Evolutionary conservation across 2,329 filamentous ascomycete species (phyloP).

Genomic region (Ceratocystis lukuohia): DNA sequence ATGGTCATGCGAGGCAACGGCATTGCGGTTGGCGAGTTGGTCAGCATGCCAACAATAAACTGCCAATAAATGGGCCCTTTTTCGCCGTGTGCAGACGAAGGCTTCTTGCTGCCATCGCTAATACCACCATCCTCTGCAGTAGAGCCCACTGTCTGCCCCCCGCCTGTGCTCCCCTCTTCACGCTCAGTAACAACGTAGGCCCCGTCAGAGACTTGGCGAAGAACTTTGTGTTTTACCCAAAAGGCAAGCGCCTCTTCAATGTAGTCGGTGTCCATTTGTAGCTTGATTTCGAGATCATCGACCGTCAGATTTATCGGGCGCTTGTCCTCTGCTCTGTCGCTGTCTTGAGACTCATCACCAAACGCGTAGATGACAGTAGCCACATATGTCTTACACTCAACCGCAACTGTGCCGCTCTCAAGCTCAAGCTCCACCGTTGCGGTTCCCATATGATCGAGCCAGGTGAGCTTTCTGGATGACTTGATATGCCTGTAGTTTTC

Average conservation of each 20-base stretch:
- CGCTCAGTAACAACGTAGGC: slow-evolving; percentile 57
- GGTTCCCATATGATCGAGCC: slow-evolving; percentile 71
- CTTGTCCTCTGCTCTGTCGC: slow-evolving; percentile 29
- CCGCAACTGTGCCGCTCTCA: slow-evolving; percentile 59
- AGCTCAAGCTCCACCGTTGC: slow-evolving; percentile 72
- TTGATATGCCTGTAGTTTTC: slow-evolving; percentile 68
- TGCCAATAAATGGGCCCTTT: slow-evolving; percentile 63
- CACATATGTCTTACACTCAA: slow-evolving; percentile 71
- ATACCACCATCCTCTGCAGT: slow-evolving; percentile 12
- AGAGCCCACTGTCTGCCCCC: background rate
- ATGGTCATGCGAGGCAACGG: slow-evolving; percentile 67
- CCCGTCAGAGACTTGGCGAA: slow-evolving; percentile 42
- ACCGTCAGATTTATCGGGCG: slow-evolving; percentile 26
- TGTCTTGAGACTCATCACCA: slow-evolving; percentile 23
- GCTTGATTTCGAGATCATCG: slow-evolving; percentile 39
- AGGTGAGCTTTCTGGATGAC: slow-evolving; percentile 70
- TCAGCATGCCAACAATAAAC: slow-evolving; percentile 90
- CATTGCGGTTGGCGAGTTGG: slow-evolving; percentile 73
- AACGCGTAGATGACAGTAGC: slow-evolving; percentile 82
- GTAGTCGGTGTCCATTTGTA: slow-evolving; percentile 63
- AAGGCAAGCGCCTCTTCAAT: slow-evolving; percentile 54
- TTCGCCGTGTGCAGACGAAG: slow-evolving; percentile 41
- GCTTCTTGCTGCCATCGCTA: slow-evolving; percentile 26
- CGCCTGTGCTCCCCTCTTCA: slow-evolving; percentile 28
- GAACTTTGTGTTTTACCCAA: slow-evolving; percentile 56